phyloP scores from a whole-genome alignment of 306 rosid species.

The Cicer pinnatifidum region DNA sequence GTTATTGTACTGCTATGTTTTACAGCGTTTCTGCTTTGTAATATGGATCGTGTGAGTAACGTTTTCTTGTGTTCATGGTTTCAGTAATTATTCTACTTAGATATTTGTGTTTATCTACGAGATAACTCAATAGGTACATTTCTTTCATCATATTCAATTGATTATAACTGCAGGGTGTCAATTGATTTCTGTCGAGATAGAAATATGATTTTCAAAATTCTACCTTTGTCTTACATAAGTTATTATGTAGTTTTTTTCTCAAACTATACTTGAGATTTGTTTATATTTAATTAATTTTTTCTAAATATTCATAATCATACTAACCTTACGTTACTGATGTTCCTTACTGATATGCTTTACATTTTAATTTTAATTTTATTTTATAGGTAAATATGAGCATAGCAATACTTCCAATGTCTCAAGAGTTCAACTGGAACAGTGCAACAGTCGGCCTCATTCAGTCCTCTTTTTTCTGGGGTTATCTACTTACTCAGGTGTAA shows the following conservation, averaged over 20 bases:
- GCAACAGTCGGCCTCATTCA: constrained; percentile 95
- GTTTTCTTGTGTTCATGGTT: constrained; percentile 27
- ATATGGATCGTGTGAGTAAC: constrained; percentile 96
- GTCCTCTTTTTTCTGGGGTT: constrained; percentile 97
- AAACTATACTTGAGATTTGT: background rate
- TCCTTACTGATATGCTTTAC: constrained; percentile 11
- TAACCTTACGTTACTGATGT: background rate
- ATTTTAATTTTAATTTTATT: constrained; percentile 17
- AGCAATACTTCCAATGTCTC: constrained; percentile 95
- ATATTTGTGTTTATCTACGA: constrained; percentile 8
- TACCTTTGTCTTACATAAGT: background rate
- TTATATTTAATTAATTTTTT: constrained; percentile 19
- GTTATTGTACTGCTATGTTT: constrained; percentile 90
- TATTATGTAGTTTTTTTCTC: background rate
- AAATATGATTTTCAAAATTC: background rate
- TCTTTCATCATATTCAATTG: constrained; percentile 12
- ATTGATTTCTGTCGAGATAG: background rate
- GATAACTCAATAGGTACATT: background rate
- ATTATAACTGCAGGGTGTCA: background rate
- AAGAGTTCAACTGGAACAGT: constrained; percentile 92
- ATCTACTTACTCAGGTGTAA: constrained; percentile 92
- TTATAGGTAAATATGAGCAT: constrained; percentile 94
- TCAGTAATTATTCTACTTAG: constrained; percentile 4
- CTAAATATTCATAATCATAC: background rate
- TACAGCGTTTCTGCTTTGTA: constrained; percentile 83